Evolutionary conservation across 345 rosid genomes (phyloP).

Genomic region (Brassica carinata): DNA sequence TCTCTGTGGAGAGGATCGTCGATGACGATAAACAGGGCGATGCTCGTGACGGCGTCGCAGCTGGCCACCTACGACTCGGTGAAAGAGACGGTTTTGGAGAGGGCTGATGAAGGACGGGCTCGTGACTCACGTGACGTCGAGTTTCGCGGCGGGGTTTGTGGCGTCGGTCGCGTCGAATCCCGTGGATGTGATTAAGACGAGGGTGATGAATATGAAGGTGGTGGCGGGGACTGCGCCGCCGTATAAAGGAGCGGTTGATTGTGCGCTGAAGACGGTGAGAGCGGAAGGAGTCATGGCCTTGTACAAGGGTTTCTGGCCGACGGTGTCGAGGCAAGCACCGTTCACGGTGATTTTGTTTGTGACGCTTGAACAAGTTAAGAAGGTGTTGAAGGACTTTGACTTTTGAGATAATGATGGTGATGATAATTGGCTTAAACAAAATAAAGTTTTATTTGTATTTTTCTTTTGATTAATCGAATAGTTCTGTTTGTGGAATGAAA

Average conservation of each 20-base stretch:
- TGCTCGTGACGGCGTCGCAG: constrained; percentile 88
- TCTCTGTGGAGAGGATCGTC: constrained; percentile 87
- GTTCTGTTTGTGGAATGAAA: not conserved
- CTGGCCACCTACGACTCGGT: constrained; percentile 78
- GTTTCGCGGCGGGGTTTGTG: constrained; percentile 85
- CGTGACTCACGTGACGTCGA: constrained; percentile 74
- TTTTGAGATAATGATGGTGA: constrained; percentile 30
- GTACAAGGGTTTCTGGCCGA: constrained; percentile 83
- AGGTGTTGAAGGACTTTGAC: constrained; percentile 63
- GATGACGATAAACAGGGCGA: constrained; percentile 79
- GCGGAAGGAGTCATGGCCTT: constrained; percentile 81
- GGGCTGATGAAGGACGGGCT: constrained; percentile 65
- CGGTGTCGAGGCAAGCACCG: constrained; percentile 82
- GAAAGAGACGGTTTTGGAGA: constrained; percentile 66
- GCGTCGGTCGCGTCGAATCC: constrained; percentile 81
- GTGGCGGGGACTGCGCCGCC: constrained; percentile 62
- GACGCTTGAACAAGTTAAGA: constrained; percentile 78
- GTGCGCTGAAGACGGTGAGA: constrained; percentile 70
- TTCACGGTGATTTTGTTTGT: constrained; percentile 83
- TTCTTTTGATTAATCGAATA: constrained; percentile 11
- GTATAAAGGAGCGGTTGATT: constrained; percentile 72
- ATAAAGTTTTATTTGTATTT: not conserved
- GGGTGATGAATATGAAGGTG: constrained; percentile 50
- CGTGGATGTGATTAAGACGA: constrained; percentile 78
- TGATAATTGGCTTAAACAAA: constrained; percentile 5